phyloP scores from a whole-genome alignment of 345 rosid species.

The Combretum micranthum region DNA sequence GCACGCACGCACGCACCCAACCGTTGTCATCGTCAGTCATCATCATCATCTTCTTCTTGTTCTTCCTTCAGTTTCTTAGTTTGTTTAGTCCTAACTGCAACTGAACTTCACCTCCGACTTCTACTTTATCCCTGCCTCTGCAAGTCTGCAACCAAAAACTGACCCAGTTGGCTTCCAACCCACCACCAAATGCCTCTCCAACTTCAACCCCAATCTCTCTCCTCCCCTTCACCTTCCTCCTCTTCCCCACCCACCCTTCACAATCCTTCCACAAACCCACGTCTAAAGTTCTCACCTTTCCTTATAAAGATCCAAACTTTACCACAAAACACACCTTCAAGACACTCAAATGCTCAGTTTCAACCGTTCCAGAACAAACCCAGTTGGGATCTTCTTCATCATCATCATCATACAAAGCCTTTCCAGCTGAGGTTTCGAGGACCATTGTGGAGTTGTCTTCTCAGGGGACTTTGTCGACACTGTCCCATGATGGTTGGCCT shows the following conservation, averaged over 20 bases:
- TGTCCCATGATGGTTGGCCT: slow-evolving; percentile 63
- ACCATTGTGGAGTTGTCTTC: slow-evolving; percentile 81
- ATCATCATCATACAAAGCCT: slow-evolving; percentile 33
- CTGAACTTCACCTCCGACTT: too few species aligned
- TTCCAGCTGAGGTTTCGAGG: slow-evolving; percentile 82
- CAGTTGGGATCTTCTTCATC: slow-evolving; percentile 13
- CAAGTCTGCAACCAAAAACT: neutral
- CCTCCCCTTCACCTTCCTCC: slow-evolving; percentile 10
- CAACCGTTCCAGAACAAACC: slow-evolving; percentile 33
- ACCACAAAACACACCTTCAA: neutral
- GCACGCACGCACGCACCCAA: too few species aligned
- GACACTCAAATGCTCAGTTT: slow-evolving; percentile 51
- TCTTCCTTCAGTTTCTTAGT: too few species aligned
- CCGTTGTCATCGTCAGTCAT: too few species aligned
- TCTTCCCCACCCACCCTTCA: slow-evolving; percentile 11
- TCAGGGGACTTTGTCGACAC: slow-evolving; percentile 65
- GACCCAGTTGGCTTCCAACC: neutral
- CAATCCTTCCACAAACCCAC: slow-evolving; percentile 28
- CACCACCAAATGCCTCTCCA: slow-evolving; percentile 64
- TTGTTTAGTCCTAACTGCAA: too few species aligned
- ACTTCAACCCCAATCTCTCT: slow-evolving; percentile 46
- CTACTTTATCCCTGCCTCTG: neutral
- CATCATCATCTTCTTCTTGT: too few species aligned
- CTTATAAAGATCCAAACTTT: slow-evolving; percentile 10
- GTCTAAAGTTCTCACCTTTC: slow-evolving; percentile 24